Evolutionary conservation across 805 yeast species (phyloP).

Genomic region (Starmerella powellii): DNA sequence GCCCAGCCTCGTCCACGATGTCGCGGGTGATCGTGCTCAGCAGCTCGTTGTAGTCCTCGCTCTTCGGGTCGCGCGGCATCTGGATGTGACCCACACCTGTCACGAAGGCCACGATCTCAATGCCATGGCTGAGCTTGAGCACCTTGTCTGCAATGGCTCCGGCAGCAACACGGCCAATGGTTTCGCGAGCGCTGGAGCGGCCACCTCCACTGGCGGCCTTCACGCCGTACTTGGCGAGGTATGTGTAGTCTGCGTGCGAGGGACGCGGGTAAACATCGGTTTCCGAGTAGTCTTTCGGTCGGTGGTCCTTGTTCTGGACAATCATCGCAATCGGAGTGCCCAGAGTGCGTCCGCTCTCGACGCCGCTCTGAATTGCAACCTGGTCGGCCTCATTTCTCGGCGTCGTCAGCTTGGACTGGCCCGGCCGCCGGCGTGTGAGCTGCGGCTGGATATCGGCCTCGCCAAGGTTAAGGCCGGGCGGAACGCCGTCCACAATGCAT

Average conservation of each 20-base stretch:
- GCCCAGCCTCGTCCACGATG: slow-evolving; percentile 73
- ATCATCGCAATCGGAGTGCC: slow-evolving; percentile 96
- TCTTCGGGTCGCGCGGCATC: slow-evolving; percentile 61
- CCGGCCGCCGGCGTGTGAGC: slow-evolving; percentile 93
- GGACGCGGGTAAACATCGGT: slow-evolving; percentile 96
- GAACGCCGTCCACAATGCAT: slow-evolving; percentile 96
- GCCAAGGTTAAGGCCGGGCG: slow-evolving; percentile 78
- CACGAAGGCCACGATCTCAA: slow-evolving; percentile 93
- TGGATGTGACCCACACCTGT: slow-evolving; percentile 76
- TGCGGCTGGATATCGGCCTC: slow-evolving; percentile 93
- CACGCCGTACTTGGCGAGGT: slow-evolving; percentile 76
- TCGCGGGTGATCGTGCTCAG: slow-evolving; percentile 75
- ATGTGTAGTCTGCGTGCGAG: slow-evolving; percentile 94
- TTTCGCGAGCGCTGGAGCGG: slow-evolving; percentile 92
- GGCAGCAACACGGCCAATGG: slow-evolving; percentile 97
- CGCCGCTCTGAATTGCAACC: slow-evolving; percentile 89
- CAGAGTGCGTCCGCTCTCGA: slow-evolving; percentile 77
- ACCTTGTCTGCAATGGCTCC: slow-evolving; percentile 97
- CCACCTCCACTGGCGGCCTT: slow-evolving; percentile 97
- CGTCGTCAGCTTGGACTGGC: slow-evolving; percentile 82
- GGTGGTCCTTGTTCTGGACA: slow-evolving; percentile 86
- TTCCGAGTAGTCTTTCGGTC: slow-evolving; percentile 92
- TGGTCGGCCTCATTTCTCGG: slow-evolving; percentile 92
- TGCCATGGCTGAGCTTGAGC: slow-evolving; percentile 57
- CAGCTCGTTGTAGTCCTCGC: slow-evolving; percentile 51